Percentiles rank a stretch among this genome's conserved stretches.
Evolutionary conservation across 1,284 basidiomycete species (phyloP).

Genomic region (Fomitopsis betulina): DNA sequence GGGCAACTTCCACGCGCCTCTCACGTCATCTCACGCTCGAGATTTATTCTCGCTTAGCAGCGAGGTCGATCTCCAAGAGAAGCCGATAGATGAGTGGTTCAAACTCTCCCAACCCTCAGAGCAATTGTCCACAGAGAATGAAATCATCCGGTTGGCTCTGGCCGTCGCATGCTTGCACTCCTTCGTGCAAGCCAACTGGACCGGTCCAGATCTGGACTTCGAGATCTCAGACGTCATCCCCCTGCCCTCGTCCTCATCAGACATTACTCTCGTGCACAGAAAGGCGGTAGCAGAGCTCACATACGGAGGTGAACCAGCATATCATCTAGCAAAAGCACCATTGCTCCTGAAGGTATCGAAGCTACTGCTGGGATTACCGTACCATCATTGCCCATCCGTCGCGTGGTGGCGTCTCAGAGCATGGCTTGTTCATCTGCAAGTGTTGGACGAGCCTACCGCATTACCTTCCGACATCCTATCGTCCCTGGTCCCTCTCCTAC

Average conservation of each 20-base stretch:
- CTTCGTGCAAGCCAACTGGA: constrained; percentile 96
- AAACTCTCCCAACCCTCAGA: constrained; percentile 22
- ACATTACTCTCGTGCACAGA: constrained; percentile 52
- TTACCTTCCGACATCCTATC: constrained; percentile 46
- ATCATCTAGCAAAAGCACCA: constrained; percentile 79
- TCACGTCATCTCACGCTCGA: constrained; percentile 47
- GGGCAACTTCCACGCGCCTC: constrained; percentile 37
- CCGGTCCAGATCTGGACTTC: constrained; percentile 83
- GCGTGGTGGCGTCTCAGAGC: constrained; percentile 82
- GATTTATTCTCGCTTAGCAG: constrained; percentile 36
- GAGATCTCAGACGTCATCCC: constrained; percentile 48
- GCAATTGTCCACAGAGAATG: constrained; percentile 28
- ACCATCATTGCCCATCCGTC: constrained; percentile 40
- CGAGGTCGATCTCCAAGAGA: constrained; percentile 25
- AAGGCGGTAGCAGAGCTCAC: constrained; percentile 77
- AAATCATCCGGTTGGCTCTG: constrained; percentile 58
- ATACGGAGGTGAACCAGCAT: constrained; percentile 90
- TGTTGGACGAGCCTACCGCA: constrained; percentile 84
- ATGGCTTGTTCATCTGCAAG: constrained; percentile 72
- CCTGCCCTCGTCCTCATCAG: constrained; percentile 29
- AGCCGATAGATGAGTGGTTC: constrained; percentile 33
- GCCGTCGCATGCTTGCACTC: constrained; percentile 83
- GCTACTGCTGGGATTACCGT: constrained; percentile 57
- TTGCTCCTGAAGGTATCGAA: constrained; percentile 77
- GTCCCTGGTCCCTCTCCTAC: constrained; percentile 45